These are phyloP conservation scores for Lentinula boryana DNA, from an alignment of 768 basidiomycete species.

Conservation along the genomic window DNA sequence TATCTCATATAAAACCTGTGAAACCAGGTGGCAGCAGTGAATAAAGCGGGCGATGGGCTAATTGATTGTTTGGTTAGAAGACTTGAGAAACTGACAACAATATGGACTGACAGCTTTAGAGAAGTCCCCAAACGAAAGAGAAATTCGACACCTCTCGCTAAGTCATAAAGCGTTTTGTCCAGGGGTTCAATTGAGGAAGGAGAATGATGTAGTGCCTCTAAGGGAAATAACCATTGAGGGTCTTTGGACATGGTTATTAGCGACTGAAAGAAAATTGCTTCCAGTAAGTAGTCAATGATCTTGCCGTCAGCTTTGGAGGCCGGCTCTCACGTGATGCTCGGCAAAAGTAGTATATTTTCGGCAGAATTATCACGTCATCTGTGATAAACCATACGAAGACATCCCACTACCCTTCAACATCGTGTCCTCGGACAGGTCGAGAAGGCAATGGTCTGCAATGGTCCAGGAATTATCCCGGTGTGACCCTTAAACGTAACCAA, in stretches of 20 bases:
- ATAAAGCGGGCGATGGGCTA: slow-evolving; percentile 77
- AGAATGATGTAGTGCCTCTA: slow-evolving; percentile 50
- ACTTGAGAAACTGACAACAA: slow-evolving; percentile 8
- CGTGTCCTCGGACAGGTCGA: too few species aligned
- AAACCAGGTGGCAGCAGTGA: slow-evolving; percentile 87
- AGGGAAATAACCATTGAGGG: slow-evolving; percentile 67
- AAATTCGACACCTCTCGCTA: slow-evolving; percentile 80
- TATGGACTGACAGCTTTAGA: slow-evolving; percentile 58
- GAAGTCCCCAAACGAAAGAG: slow-evolving; percentile 77
- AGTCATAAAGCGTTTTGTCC: slow-evolving; percentile 69
- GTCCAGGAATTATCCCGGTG: neutral
- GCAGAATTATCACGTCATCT: too few species aligned
- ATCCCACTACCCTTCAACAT: too few species aligned
- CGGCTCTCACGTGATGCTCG: neutral
- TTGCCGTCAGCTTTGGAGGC: too few species aligned
- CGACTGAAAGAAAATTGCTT: neutral
- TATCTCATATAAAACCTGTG: slow-evolving; percentile 89
- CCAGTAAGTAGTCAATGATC: too few species aligned
- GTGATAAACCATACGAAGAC: too few species aligned
- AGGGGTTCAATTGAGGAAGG: slow-evolving; percentile 51
- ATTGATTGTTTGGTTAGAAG: slow-evolving; percentile 3
- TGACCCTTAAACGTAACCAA: neutral
- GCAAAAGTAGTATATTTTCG: too few species aligned
- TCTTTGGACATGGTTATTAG: neutral
- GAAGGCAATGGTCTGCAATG: too few species aligned